Evolutionary conservation across 2,329 filamentous ascomycete genomes (phyloP), one percentile per base, ranked within the genome.

Genomic region (Colletotrichum tofieldiae): DNA sequence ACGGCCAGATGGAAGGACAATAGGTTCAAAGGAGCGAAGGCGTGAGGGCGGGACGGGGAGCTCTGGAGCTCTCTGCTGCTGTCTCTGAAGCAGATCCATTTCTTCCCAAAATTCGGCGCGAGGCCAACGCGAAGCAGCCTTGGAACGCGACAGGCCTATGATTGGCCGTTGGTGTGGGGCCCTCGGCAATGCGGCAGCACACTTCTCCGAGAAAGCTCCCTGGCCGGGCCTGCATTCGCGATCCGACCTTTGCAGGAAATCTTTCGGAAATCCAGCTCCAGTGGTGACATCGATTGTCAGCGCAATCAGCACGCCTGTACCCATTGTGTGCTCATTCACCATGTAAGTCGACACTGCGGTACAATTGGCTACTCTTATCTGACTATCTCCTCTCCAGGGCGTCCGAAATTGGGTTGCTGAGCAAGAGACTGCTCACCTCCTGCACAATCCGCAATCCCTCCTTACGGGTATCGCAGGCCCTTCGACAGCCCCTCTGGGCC

Each of bases 51-150:
- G 61, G 37, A 64, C 61, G 49, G 11, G 23, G 37, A 65, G 65
- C 65, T 72, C 54, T 35, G 23, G 37, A 65, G 65, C 45, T 71
- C 55, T 51, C 59, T 62, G 29, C 14, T 11, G 29, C 60, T 52
- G 35, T 26, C 32, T 18, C 60, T 52, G 47, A 6, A n/a, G 37
- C 37, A 39, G 49, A 41, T 45, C n/a, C 58, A 68, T 43, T 59
- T 32, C 64, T 74, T 63, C 45, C 65, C 60, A 72, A 72, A 72
- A 60, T 70, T 72, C 49, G 71, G 67, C 73, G 64, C 67, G 67
- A 74, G 70, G 65, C 70, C 62, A 69, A 74, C 60, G 69, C 61
- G 63, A 29, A 61, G 47, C 63, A 49, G 58, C 47, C 59, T 71
- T 56, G 54, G 20, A 63, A 70, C 71, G 73, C 73, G 73, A 74